A percentile compares a stretch with the other conserved stretches of the same genome.
Evolutionary conservation across 1,284 basidiomycete species (phyloP).

Genomic region (Coniophora puteana): DNA sequence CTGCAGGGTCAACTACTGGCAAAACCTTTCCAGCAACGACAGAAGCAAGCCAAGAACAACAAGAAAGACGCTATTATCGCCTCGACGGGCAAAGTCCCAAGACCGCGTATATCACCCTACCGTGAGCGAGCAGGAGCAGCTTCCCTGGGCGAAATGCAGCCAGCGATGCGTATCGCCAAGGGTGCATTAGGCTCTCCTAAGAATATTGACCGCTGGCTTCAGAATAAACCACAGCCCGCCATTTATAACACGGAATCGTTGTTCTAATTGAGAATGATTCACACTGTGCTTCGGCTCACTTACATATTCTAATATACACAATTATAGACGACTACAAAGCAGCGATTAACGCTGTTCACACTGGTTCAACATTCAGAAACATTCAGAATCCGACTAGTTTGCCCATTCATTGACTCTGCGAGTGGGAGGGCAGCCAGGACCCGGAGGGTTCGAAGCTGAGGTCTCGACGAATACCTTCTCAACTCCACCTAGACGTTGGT

Average conservation of each 20-base stretch:
- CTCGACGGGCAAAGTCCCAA: slow-evolving; percentile 22
- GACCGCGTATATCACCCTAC: too few relatives aligned
- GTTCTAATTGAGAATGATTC: background rate
- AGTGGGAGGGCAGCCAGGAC: slow-evolving; percentile 43
- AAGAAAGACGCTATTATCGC: slow-evolving; percentile 23
- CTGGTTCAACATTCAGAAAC: background rate
- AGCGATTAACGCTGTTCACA: background rate
- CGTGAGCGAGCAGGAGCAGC: slow-evolving; percentile 44
- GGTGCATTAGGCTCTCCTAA: slow-evolving; percentile 36
- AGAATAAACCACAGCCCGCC: slow-evolving; percentile 10
- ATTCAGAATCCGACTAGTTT: slow-evolving; percentile 8
- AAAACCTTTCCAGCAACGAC: slow-evolving; percentile 35
- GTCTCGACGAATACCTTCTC: slow-evolving; percentile 67
- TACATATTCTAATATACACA: too few relatives aligned
- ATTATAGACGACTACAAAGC: background rate
- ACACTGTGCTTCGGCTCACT: background rate
- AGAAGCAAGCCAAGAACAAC: slow-evolving; percentile 29
- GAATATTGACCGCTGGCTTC: slow-evolving; percentile 14
- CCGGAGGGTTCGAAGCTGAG: slow-evolving; percentile 44
- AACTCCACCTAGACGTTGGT: slow-evolving; percentile 54
- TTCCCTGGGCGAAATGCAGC: slow-evolving; percentile 44
- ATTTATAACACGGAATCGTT: slow-evolving; percentile 20
- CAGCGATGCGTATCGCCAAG: slow-evolving; percentile 42
- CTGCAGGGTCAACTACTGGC: slow-evolving; percentile 51
- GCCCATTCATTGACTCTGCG: slow-evolving; percentile 55